Evolutionary conservation across 441 rosid genomes (phyloP).

Genomic region (Croton setiger): DNA sequence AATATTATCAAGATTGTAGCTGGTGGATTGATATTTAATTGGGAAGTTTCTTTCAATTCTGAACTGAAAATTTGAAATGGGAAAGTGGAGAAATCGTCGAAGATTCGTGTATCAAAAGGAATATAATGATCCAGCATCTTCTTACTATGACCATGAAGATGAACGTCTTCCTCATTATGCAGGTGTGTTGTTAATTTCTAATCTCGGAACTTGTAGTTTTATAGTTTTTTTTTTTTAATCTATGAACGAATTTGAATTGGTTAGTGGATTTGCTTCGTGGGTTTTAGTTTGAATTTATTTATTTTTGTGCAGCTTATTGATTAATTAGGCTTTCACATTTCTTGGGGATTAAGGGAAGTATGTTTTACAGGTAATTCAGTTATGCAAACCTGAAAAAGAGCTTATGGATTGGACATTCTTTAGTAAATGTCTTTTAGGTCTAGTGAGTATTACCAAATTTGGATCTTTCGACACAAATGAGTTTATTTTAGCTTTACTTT

Average conservation of each 20-base stretch:
- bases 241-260: not conserved
- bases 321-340: not conserved
- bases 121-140: slow-evolving; percentile 22
- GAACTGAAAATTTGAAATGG: slow-evolving; percentile 34
- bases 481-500: not conserved
- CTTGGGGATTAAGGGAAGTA: not conserved
- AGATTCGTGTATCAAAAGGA: slow-evolving; percentile 36
- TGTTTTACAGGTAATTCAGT: not conserved
- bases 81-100: slow-evolving; percentile 52
- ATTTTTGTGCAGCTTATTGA: not conserved
- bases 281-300: not conserved
- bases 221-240: not conserved
- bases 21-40: not conserved
- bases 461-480: not conserved
- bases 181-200: slow-evolving; percentile 12
- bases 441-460: not conserved
- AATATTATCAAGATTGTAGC: not conserved
- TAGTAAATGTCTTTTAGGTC: slow-evolving; percentile 1
- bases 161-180: slow-evolving; percentile 21
- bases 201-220: not conserved
- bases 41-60: not conserved
- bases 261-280: not conserved
- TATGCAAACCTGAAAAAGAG: not conserved
- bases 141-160: slow-evolving; percentile 26
- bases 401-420: not conserved